phyloP scores from a whole-genome alignment of 106 monocot genomes.

The Platanthera zijinensis region DNA sequence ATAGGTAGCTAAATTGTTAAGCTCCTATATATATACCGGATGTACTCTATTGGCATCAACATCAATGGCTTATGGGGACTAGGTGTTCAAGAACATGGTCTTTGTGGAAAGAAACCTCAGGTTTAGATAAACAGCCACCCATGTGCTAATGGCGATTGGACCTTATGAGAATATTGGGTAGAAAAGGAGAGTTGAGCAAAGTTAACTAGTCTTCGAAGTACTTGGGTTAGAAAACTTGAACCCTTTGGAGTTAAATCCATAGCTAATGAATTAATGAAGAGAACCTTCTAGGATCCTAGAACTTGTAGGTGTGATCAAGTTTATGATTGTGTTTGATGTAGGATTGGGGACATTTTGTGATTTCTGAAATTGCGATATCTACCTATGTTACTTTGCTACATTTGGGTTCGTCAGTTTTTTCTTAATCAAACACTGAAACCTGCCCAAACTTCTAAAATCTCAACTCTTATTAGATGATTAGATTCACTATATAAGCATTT shows the following conservation, averaged over 20 bases:
- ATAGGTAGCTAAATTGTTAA: too few species aligned
- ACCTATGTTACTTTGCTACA: not conserved
- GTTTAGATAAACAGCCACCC: too few species aligned
- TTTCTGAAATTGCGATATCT: not conserved
- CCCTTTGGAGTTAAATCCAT: not conserved
- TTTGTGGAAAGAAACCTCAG: too few species aligned
- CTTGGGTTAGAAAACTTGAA: not conserved
- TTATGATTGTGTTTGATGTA: not conserved
- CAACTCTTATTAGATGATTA: not conserved
- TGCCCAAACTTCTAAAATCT: not conserved
- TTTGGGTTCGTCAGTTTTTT: not conserved
- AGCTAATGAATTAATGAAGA: not conserved
- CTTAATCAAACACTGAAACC: not conserved
- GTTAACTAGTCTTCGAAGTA: too few species aligned
- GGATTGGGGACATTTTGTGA: not conserved
- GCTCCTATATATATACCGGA: too few species aligned
- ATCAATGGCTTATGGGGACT: too few species aligned
- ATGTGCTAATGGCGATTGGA: too few species aligned
- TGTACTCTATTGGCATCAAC: too few species aligned
- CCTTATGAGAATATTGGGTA: too few species aligned
- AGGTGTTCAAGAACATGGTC: too few species aligned
- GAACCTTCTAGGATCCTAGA: not conserved
- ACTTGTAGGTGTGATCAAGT: not conserved
- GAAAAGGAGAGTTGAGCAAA: too few species aligned
- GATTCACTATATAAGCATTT: not conserved